phyloP scores from a whole-genome alignment of 768 basidiomycete species.

The Russula sp. region DNA sequence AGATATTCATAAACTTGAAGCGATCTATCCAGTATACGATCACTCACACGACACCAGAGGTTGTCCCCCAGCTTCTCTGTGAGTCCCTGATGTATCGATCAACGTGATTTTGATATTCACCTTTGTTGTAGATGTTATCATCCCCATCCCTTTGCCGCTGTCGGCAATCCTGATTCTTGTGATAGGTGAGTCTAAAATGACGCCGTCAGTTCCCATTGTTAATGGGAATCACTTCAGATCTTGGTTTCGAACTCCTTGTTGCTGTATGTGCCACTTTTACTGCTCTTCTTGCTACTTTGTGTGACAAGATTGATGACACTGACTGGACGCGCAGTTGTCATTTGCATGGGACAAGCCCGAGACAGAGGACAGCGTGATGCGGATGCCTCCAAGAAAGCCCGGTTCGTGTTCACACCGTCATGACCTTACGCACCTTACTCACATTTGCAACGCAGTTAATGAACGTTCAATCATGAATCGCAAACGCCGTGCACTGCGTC shows the following conservation, averaged over 20 bases:
- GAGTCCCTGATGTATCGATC: slow-evolving; percentile 5
- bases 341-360: slow-evolving; percentile 75
- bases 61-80: slow-evolving; percentile 68
- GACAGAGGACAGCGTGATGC: slow-evolving; percentile 63
- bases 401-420: slow-evolving; percentile 38
- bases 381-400: slow-evolving; percentile 62
- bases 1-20: slow-evolving; percentile 69
- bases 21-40: slow-evolving; percentile 70
- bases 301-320: background rate
- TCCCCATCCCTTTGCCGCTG: slow-evolving; percentile 62
- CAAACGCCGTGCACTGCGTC: slow-evolving; percentile 56
- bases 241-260: slow-evolving; percentile 66
- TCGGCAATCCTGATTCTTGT: slow-evolving; percentile 69
- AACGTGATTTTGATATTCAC: slow-evolving; percentile 2
- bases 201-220: background rate
- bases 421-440: background rate
- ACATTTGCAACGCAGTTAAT: slow-evolving; percentile 44
- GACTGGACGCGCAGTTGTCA: slow-evolving; percentile 45
- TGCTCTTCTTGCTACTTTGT: background rate
- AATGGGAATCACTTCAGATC: slow-evolving; percentile 43
- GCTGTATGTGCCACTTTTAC: slow-evolving; percentile 46
- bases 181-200: slow-evolving; percentile 48
- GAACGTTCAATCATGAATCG: slow-evolving; percentile 50
- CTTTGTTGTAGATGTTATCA: slow-evolving; percentile 51
- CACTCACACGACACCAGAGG: slow-evolving; percentile 65